Conservation (phyloP, 176 grass and related monocot species). For the Typha latifolia region DNA sequence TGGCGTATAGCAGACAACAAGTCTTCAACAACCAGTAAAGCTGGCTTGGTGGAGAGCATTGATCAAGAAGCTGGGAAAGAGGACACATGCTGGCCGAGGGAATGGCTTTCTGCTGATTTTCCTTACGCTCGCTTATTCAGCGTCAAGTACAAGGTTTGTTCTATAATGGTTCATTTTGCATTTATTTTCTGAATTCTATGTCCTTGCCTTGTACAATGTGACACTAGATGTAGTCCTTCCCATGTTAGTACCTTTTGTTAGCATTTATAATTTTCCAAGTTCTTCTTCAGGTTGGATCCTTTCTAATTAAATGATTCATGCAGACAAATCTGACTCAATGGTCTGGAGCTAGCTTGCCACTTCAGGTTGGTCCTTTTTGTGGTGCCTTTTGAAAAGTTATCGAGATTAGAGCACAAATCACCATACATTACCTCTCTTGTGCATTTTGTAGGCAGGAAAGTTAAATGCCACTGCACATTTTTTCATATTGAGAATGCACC, state of each 20-base stretch:
- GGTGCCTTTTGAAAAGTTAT: too few species aligned
- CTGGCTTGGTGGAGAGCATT: constrained; percentile 86
- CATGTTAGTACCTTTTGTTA: not conserved
- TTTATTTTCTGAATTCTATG: not conserved
- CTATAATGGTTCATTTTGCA: not conserved
- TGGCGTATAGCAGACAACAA: constrained; percentile 98
- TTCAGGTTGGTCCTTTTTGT: constrained; percentile 61
- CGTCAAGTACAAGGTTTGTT: constrained; percentile 92
- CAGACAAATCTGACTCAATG: constrained; percentile 99
- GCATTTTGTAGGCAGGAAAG: too few species aligned
- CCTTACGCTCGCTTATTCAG: constrained; percentile 73
- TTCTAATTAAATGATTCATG: constrained; percentile 34
- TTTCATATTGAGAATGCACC: too few species aligned
- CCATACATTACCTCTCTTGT: too few species aligned
- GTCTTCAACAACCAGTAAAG: constrained; percentile 83
- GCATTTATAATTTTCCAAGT: constrained; percentile 16
- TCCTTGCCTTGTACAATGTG: not conserved
- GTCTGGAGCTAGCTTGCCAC: constrained; percentile 90
- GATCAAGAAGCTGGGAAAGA: constrained; percentile 91
- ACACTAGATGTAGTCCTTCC: not conserved
- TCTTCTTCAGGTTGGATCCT: constrained; percentile 17
- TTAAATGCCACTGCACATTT: too few species aligned
- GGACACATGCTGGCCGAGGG: constrained; percentile 92
- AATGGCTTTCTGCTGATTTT: constrained; percentile 92
- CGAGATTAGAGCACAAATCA: not conserved